Conservation (phyloP, 1,284 basidiomycete species). For the Apiotrichum sp. region DNA sequence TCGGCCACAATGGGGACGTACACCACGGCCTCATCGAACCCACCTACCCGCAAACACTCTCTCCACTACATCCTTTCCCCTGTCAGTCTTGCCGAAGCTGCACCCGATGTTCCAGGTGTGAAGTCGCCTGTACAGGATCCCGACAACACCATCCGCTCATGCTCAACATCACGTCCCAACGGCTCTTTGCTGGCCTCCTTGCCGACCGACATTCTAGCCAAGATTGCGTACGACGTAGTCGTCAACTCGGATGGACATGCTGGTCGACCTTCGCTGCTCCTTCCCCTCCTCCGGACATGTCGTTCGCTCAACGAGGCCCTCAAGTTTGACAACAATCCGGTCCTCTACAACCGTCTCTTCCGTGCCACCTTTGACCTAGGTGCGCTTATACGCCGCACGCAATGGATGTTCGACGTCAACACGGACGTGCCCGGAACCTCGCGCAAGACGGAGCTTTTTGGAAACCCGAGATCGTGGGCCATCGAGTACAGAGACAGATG, state of each 20-base stretch:
- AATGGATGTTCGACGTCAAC: slow-evolving; percentile 30
- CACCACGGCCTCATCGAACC: neutral
- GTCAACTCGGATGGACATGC: slow-evolving; percentile 17
- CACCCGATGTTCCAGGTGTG: slow-evolving; percentile 12
- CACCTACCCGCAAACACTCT: slow-evolving; percentile 25
- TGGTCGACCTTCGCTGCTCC: slow-evolving; percentile 25
- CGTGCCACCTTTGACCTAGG: slow-evolving; percentile 43
- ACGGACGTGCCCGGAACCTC: slow-evolving; percentile 12
- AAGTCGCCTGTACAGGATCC: neutral
- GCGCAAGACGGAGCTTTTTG: slow-evolving; percentile 22
- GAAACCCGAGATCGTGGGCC: slow-evolving; percentile 36
- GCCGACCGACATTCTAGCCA: slow-evolving; percentile 25
- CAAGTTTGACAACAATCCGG: slow-evolving; percentile 41
- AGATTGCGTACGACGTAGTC: slow-evolving; percentile 31
- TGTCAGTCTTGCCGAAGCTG: slow-evolving; percentile 5
- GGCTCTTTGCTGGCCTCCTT: slow-evolving; percentile 13
- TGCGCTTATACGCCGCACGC: slow-evolving; percentile 36
- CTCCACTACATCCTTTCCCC: slow-evolving; percentile 33
- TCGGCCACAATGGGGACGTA: slow-evolving; percentile 1
- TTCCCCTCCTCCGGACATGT: slow-evolving; percentile 34
- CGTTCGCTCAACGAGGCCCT: slow-evolving; percentile 35
- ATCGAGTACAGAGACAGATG: slow-evolving; percentile 41
- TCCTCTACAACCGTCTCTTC: slow-evolving; percentile 47
- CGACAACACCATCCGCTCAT: neutral
- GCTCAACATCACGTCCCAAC: neutral